These are phyloP conservation scores for Trametes elegans DNA, from an alignment of 768 basidiomycete genomes.

Conservation along the genomic window DNA sequence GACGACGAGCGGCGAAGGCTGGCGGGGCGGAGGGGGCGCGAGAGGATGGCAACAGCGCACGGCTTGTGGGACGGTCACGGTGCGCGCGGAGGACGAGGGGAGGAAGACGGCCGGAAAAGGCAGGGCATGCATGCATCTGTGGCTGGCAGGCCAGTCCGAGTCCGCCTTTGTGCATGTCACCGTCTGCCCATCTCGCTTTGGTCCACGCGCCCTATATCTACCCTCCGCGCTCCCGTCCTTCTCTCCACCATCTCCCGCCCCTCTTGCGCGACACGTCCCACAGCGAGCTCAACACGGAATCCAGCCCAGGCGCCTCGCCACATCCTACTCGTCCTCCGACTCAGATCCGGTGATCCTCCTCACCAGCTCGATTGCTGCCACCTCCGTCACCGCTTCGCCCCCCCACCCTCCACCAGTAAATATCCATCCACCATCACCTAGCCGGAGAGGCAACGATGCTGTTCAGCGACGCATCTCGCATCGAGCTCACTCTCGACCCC, in stretches of 20 bases:
- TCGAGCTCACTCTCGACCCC: slow-evolving; percentile 10
- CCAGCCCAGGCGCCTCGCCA: not conserved
- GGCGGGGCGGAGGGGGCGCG: too few species aligned
- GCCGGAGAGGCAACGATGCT: too few species aligned
- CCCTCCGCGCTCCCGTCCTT: not conserved
- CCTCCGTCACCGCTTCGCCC: not conserved
- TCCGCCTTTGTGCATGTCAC: slow-evolving; percentile 18
- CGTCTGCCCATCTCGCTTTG: slow-evolving; percentile 14
- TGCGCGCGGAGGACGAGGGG: slow-evolving; percentile 3
- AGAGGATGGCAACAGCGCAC: too few species aligned
- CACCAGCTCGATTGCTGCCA: slow-evolving; percentile 10
- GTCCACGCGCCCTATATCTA: slow-evolving; percentile 12
- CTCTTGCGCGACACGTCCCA: not conserved
- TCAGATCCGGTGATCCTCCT: slow-evolving; percentile 1
- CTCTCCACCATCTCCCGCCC: not conserved
- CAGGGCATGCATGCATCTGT: not conserved
- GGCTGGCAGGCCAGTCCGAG: not conserved
- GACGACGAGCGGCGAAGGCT: too few species aligned
- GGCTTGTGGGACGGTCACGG: too few species aligned
- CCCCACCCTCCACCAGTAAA: not conserved
- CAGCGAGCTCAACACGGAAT: too few species aligned
- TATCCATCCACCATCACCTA: not conserved
- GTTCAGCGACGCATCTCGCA: not conserved
- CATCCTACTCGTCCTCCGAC: slow-evolving; percentile 1
- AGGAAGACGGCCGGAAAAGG: slow-evolving; percentile 16